Base-by-base conservation (phyloP, 805 yeast genomes). In the Komagataella kurtzmanii region DNA sequence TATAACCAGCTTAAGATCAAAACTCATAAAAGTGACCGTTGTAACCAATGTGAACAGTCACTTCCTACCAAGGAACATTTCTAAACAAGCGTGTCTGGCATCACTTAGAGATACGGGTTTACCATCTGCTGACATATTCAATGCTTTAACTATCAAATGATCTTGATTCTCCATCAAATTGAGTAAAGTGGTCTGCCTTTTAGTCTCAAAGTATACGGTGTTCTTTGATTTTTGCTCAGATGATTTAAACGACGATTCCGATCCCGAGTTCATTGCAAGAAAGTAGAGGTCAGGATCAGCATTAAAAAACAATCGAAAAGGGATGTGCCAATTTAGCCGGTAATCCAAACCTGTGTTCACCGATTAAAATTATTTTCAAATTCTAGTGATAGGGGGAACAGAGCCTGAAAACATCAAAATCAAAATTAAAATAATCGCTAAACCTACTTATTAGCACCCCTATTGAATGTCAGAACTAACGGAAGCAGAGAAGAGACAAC, bases 401-500 rank as follows among this genome's bases (percentile, higher is more conserved):
- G 40, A 30, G 40, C 23, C 23, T 30, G 40, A 30, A 30, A 30
- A 30, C n/a, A 14, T 30, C 40, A 30, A 30, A 30, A 30, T 8
- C 40, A 30, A 30, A 30, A 7, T 30, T 14, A 30, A 30, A 30
- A 10, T 24, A 24, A 30, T 30, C 40, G 40, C 40, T 30, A 30
- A 30, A 14, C 23, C 6, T 5, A 30, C 12, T 30, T 10, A 10
- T 30, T 30, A 30, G 12, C 8, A 7, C 36, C 40, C 40, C 40
- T 14, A 10, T 10, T 10, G 10, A 6, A 74, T 75, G 79, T 64
- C 73, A 50, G 71, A 65, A 43, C 30, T 76, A 24, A 64, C 73
- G 40, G 81, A 78, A 6, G 81, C 79, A 45, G 87, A 81, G 56
- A 80, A 75, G 64, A 76, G 80, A 59, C 69, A 70, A 51, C 57